Conservation (phyloP, 2,329 filamentous ascomycete genomes). For the Monilinia fructicola region DNA sequence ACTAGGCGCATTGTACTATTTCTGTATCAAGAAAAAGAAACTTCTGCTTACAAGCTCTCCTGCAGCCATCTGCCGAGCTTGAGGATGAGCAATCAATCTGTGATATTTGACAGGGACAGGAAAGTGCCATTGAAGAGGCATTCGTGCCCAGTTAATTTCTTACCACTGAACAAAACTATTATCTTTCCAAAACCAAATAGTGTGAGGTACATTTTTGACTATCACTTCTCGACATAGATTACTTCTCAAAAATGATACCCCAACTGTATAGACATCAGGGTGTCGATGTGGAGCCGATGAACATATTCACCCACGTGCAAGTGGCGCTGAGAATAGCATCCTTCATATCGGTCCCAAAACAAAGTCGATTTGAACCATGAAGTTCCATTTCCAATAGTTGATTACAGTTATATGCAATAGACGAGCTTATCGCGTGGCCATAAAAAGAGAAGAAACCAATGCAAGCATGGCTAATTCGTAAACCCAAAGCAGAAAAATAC, state of each 20-base stretch:
- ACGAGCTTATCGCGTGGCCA: too few species aligned
- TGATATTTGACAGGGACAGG: background rate
- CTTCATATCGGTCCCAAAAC: too few species aligned
- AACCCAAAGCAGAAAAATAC: too few species aligned
- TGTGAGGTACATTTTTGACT: background rate
- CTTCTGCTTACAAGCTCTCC: background rate
- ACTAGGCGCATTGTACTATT: background rate
- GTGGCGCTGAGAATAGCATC: too few species aligned
- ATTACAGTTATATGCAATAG: too few species aligned
- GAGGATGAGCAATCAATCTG: background rate
- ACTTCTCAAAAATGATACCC: background rate
- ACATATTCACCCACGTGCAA: too few species aligned
- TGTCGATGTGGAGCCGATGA: too few species aligned
- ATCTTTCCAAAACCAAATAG: background rate
- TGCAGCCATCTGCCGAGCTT: background rate
- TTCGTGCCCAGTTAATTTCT: background rate
- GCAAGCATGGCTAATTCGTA: too few species aligned
- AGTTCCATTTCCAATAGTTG: too few species aligned
- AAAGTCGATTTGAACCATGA: too few species aligned
- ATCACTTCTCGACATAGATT: background rate
- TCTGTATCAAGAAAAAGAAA: background rate
- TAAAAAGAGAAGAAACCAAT: too few species aligned
- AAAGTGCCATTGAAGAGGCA: background rate
- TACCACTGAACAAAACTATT: background rate
- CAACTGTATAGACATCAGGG: background rate